Base-by-base conservation (phyloP, 2,329 filamentous ascomycete genomes). In the Colletotrichum kahawae region DNA sequence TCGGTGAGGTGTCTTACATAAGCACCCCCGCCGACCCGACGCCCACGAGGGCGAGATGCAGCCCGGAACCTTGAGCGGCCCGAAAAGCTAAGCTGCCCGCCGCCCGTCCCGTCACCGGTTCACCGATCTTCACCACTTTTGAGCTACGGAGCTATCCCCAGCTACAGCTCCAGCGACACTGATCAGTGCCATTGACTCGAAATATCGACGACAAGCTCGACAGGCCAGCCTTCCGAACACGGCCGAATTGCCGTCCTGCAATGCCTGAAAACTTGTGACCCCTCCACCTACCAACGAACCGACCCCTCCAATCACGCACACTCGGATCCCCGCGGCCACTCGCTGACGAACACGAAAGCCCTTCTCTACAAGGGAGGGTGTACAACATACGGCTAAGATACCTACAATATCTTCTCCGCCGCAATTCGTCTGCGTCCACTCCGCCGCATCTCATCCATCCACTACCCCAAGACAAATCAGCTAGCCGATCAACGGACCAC, bases 71-170 rank as follows among this genome's bases (percentile, higher is more conserved):
- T 59, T 12, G 29, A 33, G 34, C 67, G 71, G 71, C 59, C 71
- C 67, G 71, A 38, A 31, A 29, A 68, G 16, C 33, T 29, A 34
- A 27, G 62, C 36, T 59, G 18, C n/a, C 36, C 43, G 18, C n/a
- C 10, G 21, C 9, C 29, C 12, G 27, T 59, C 18, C 57, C 31
- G 43, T 51, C 43, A 13, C 43, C 43, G 43, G 43, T 51, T n/a
- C n/a, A 51, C 9, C n/a, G n/a, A 21, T n/a, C 29, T 21, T 60
- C 18, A 33, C 7, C 27, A 60, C 31, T 21, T 43, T 67, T 68
- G 56, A 60, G 43, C n/a, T 71, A 9, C 59, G 70, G 72, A 73
- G 73, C 69, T 73, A 68, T 68, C 16, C 54, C 29, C 57, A 75
- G 62, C 38, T 21, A 13, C 6, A 62, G 18, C 27, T 38, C 21